Percentiles rank a stretch among this genome's conserved stretches.
Evolutionary conservation across 441 rosid genomes (phyloP).

Genomic region (Erysimum pusillum): DNA sequence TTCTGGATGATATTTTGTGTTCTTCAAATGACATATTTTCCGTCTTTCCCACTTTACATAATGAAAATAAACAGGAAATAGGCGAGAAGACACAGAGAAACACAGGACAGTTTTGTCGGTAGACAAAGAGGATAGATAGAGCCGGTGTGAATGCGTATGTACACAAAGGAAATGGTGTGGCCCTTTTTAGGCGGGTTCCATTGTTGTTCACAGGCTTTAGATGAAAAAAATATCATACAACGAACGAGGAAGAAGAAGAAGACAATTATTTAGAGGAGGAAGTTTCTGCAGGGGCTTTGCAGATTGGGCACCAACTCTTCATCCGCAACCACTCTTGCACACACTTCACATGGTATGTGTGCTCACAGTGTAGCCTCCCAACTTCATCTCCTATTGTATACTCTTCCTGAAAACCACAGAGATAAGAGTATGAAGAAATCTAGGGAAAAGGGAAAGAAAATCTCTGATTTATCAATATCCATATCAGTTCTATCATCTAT

Average conservation of each 20-base stretch:
- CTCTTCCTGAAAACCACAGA: conserved; percentile 13
- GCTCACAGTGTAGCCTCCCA: conserved; percentile 35
- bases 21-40: conserved; percentile 7
- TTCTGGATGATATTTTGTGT: conserved; percentile 17
- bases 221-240: conserved; percentile 30
- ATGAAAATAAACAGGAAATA: conserved; percentile 6
- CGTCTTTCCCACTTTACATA: background rate
- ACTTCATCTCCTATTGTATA: conserved; percentile 22
- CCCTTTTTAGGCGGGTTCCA: conserved; percentile 33
- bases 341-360: conserved; percentile 62
- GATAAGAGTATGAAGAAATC: conserved; percentile 12
- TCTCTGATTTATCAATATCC: background rate
- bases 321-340: conserved; percentile 83
- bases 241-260: conserved; percentile 20
- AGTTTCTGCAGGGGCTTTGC: conserved; percentile 73
- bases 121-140: conserved; percentile 43
- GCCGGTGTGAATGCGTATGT: conserved; percentile 38
- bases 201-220: conserved; percentile 37
- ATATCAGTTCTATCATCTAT: conserved; percentile 13
- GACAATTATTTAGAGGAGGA: conserved; percentile 45
- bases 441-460: background rate
- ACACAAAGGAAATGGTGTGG: conserved; percentile 37
- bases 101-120: conserved; percentile 47
- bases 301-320: conserved; percentile 97
- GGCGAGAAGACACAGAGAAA: conserved; percentile 5